Base-by-base conservation (phyloP, 2,329 filamentous ascomycete species). In the Fusarium sp. region DNA sequence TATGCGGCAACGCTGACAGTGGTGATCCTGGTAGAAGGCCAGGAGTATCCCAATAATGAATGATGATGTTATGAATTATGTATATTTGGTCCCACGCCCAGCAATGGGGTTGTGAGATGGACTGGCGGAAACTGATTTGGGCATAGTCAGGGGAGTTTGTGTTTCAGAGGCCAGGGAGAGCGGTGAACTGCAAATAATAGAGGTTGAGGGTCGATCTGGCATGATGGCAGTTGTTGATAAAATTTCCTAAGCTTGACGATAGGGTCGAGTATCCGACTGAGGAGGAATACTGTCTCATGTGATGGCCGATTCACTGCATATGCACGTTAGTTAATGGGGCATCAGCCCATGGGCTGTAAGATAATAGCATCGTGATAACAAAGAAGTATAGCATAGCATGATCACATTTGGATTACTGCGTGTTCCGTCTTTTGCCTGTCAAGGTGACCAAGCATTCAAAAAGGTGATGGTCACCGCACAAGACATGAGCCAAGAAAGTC, bases 1-100 rank as follows among this genome's bases (percentile, higher is more conserved):
- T 93, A 92, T 77, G 91, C 91, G 4, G 90, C 89, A 17, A 89
- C 89, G 35, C 77, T 93, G 53, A 91, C 88, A 47, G 90, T 93
- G 40, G 88, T 92, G 40, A 91, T 94, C 56, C 78, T 93, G 55
- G 82, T 90, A 39, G 86, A 90, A 57, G 70, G 84, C 81, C 55
- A 71, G 46, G 72, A 73, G 62, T 72, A 83, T 66, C 81, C 83
- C 50, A 80, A 80, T 55, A 80, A 84, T 73, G 80, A 83, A 44
- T 75, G 72, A 70, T 62, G 66, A 76, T 75, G 59, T 62, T 67
- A 73, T 65, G 66, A 74, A 60, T 71, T 69, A 72, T 60, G 58
- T 57, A 58, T 62, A 37, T 66, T 65, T 55, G 41, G 20, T 55
- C 49, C 51, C 19, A 43, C 43, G 35, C 40, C 49, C 37, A 50